Percentiles rank a stretch among this genome's conserved stretches.
phyloP scores from a whole-genome alignment of 805 yeast species.

The Priceomyces fermenticarens region DNA sequence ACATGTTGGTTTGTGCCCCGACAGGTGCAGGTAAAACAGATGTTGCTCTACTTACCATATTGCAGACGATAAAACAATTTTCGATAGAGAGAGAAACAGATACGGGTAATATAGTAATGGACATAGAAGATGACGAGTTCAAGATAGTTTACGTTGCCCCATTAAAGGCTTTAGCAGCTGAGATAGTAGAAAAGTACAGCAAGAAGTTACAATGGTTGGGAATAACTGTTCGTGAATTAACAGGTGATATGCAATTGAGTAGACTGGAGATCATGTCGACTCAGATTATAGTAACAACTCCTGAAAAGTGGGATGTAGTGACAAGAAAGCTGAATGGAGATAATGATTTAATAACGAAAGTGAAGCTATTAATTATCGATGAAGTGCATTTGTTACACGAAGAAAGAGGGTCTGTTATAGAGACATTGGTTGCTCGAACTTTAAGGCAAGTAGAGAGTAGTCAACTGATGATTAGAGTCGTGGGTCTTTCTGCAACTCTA shows the following conservation, averaged over 20 bases:
- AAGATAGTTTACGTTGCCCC: conserved; percentile 94
- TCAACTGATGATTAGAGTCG: conserved; percentile 90
- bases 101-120: conserved; percentile 44
- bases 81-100: conserved; percentile 51
- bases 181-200: conserved; percentile 86
- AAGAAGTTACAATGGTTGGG: conserved; percentile 81
- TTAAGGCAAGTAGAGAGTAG: conserved; percentile 91
- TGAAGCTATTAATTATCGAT: conserved; percentile 84
- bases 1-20: conserved; percentile 95
- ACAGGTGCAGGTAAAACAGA: conserved; percentile 99
- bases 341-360: conserved; percentile 77
- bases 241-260: conserved; percentile 94
- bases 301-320: conserved; percentile 97
- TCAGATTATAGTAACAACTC: conserved; percentile 89
- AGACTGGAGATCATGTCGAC: conserved; percentile 76
- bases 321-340: conserved; percentile 92
- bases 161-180: conserved; percentile 91
- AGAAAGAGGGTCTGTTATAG: conserved; percentile 97
- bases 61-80: conserved; percentile 76
- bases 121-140: conserved; percentile 78
- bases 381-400: conserved; percentile 96
- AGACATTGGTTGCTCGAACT: conserved; percentile 91
- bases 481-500: conserved; percentile 89
- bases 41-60: conserved; percentile 77
- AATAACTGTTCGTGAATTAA: conserved; percentile 78